Conservation (phyloP, 225 moss, liverwort and hornwort genomes). For the Polytrichum commune region DNA sequence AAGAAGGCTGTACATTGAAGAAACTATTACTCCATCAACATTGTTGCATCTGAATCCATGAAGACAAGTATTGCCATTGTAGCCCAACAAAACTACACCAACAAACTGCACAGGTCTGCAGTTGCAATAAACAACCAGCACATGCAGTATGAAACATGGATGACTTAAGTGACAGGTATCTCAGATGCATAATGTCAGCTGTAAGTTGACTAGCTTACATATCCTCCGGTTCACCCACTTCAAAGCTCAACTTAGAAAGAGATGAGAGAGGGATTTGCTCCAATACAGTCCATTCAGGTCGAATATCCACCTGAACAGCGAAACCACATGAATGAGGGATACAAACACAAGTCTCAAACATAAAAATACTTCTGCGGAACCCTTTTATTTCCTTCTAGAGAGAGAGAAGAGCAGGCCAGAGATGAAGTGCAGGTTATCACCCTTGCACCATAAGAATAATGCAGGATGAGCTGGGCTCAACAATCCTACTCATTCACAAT, state of each 20-base stretch:
- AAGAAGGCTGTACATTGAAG: too few relatives aligned
- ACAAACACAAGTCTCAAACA: too few relatives aligned
- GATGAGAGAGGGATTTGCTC: slow-evolving; percentile 90
- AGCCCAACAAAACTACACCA: background rate
- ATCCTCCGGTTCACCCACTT: slow-evolving; percentile 95
- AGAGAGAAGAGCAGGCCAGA: too few relatives aligned
- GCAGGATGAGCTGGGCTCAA: too few relatives aligned
- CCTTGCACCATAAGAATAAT: too few relatives aligned
- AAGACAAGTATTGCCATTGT: background rate
- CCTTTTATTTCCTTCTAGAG: too few relatives aligned
- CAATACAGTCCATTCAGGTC: slow-evolving; percentile 94
- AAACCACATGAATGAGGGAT: background rate
- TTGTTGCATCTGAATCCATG: too few relatives aligned
- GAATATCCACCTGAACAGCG: slow-evolving; percentile 85
- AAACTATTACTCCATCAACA: too few relatives aligned
- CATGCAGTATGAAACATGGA: too few relatives aligned
- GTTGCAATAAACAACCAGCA: background rate
- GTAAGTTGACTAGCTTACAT: slow-evolving; percentile 43
- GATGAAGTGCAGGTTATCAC: too few relatives aligned
- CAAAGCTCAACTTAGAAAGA: slow-evolving; percentile 89
- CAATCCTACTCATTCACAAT: background rate
- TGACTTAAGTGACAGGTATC: too few relatives aligned
- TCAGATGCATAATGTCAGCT: background rate
- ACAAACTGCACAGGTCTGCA: background rate
- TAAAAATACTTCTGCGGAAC: too few relatives aligned